A percentile compares a stretch with the other conserved stretches of the same genome.
Conservation (phyloP, 2,329 filamentous ascomycete genomes). For the Hymenoscyphus linearis region DNA sequence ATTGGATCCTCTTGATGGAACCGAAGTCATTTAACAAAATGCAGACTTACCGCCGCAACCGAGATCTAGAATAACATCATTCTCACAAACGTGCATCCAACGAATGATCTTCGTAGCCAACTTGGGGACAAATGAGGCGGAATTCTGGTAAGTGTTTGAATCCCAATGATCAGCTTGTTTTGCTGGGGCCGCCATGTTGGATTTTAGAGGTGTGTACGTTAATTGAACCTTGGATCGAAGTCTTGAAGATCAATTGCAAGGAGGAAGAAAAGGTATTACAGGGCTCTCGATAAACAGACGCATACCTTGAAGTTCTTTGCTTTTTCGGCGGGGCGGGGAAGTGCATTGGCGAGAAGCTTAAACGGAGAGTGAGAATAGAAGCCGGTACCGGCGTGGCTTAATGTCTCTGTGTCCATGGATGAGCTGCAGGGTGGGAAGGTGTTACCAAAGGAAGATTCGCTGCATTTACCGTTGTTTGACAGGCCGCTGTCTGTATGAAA, state of each 20-base stretch:
- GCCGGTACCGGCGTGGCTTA: no score
- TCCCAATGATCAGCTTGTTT: conserved; percentile 36
- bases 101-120: conserved; percentile 52
- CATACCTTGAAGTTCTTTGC: no score
- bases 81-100: conserved; percentile 53
- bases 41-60: conserved; percentile 53
- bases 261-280: background rate
- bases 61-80: conserved; percentile 56
- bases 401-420: no score
- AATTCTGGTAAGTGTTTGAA: conserved; percentile 48
- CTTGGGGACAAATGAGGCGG: conserved; percentile 60
- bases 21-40: background rate
- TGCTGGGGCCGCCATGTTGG: background rate
- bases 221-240: background rate
- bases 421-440: no score
- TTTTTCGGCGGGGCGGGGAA: no score
- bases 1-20: background rate
- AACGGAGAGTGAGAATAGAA: no score
- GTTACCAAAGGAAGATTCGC: no score
- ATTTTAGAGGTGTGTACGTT: background rate
- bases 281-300: no score
- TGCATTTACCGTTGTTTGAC: no score
- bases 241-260: background rate
- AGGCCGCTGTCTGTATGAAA: no score
- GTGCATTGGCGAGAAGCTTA: no score